These are phyloP conservation scores for Barbarea vulgaris DNA, from an alignment of 345 rosid species.

Conservation along the genomic window DNA sequence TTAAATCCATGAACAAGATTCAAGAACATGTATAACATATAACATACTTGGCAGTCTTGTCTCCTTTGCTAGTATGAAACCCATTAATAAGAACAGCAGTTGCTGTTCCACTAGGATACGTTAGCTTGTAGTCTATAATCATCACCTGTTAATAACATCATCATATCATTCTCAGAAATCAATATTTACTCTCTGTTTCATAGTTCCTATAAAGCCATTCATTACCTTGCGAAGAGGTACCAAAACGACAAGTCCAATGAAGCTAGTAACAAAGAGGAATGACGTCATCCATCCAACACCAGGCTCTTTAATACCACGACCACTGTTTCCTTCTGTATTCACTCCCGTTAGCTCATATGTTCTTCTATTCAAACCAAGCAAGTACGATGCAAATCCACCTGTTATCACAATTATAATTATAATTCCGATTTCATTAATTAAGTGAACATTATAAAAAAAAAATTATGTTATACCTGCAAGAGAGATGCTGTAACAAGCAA, in stretches of 20 bases:
- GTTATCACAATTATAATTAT: not conserved
- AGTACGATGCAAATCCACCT: constrained; percentile 97
- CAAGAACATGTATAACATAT: not conserved
- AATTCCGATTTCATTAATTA: too few species aligned
- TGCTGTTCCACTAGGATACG: constrained; percentile 94
- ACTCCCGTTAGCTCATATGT: constrained; percentile 73
- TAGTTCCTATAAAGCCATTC: not conserved
- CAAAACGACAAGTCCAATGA: constrained; percentile 81
- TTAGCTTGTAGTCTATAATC: constrained; percentile 80
- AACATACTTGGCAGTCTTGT: constrained; percentile 70
- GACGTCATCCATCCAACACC: constrained; percentile 88
- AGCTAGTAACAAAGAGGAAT: constrained; percentile 71
- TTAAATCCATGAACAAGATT: constrained; percentile 24
- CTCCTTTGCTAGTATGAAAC: constrained; percentile 80
- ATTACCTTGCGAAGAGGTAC: constrained; percentile 88
- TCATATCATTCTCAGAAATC: not conserved
- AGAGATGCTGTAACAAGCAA: constrained; percentile 91
- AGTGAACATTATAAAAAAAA: not conserved
- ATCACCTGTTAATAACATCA: constrained; percentile 54
- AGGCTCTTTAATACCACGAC: constrained; percentile 75
- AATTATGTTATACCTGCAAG: constrained; percentile 55
- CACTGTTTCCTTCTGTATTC: constrained; percentile 65
- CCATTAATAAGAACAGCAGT: constrained; percentile 89
- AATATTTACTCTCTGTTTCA: not conserved
- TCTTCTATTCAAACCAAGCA: constrained; percentile 70